A percentile compares a stretch with the other conserved stretches of the same genome.
These are phyloP conservation scores for Kewa caespitosa DNA, from an alignment of 179 eudicot genomes.

Conservation along the genomic window DNA sequence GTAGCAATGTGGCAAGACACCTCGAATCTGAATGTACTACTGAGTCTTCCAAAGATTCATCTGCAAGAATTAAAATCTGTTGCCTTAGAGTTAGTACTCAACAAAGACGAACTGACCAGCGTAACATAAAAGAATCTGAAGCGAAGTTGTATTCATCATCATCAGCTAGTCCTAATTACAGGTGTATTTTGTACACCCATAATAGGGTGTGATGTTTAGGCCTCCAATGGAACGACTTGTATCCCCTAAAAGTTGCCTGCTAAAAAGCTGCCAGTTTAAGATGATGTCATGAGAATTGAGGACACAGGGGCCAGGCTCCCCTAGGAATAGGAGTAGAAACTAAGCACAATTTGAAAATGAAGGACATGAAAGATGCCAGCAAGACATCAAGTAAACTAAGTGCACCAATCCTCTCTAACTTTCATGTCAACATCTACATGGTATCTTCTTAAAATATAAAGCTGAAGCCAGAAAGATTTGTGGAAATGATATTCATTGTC, in stretches of 20 bases:
- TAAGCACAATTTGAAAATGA: no score
- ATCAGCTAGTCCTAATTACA: no score
- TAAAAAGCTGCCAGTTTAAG: neutral
- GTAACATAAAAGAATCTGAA: neutral
- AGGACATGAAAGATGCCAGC: no score
- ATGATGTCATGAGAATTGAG: neutral
- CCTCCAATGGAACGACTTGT: no score
- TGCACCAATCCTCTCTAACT: neutral
- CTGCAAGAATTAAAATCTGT: constrained; percentile 97
- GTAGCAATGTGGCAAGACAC: constrained; percentile 90
- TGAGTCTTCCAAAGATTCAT: constrained; percentile 90
- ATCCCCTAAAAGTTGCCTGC: no score
- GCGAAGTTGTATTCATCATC: neutral
- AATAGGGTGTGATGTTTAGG: no score
- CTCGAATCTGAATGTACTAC: constrained; percentile 90
- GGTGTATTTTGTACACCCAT: no score
- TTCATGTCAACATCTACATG: neutral
- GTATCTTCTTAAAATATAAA: neutral
- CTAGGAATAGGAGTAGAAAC: neutral
- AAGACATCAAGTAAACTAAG: neutral
- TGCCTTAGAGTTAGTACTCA: constrained; percentile 64
- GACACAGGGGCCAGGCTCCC: neutral
- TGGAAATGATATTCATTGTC: neutral
- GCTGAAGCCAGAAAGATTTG: no score
- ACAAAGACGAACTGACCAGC: constrained; percentile 1